Evolutionary conservation across 306 rosid genomes (phyloP), one percentile per base, ranked within the genome.

Genomic region (Malus sylvestris): DNA sequence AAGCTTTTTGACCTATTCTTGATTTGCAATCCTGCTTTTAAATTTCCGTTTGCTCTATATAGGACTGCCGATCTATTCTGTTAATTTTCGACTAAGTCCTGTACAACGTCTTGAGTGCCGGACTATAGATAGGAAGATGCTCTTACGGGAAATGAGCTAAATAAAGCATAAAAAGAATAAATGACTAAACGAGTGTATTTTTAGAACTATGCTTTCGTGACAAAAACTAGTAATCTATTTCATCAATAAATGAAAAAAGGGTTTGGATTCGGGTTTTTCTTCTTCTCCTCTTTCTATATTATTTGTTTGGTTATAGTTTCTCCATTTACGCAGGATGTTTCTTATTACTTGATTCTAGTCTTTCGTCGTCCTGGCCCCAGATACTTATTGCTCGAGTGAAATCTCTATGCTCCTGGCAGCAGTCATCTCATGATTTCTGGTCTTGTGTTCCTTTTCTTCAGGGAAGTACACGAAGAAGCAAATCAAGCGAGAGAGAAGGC

Each of bases 391-490:
- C 32, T 66, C 42, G 63, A 14, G 46, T n/a, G 32, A 67, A 67
- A n/a, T 30, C 67, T 58, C 12, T 25, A 22, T 59, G 29, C 30
- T 60, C 44, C 68, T 44, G 20, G 16, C 9, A n/a, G 32, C 27
- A 57, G 35, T 60, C 27, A 73, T 25, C 68, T 60, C 42, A 74
- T 1, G 14, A 27, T 51, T 76, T 83, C 55, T 42, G 40, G 40
- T 32, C 22, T 45, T 71, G 32, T 68, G 62, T 65, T 55, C 22
- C 22, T 29, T 85, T 82, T 33, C 35, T 35, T 53, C 81, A 95
- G 97, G 96, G 98, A 95, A 80, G 97, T 90, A 64, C 98, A 93
- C 52, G 92, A 91, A 81, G 98, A 93, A 87, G 98, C 87, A 22
- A 93, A 83, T 81, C 88, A 73, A 78, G 97, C 92, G 8, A 87